phyloP scores from a whole-genome alignment of 345 rosid species.

The Populus ilicifolia region DNA sequence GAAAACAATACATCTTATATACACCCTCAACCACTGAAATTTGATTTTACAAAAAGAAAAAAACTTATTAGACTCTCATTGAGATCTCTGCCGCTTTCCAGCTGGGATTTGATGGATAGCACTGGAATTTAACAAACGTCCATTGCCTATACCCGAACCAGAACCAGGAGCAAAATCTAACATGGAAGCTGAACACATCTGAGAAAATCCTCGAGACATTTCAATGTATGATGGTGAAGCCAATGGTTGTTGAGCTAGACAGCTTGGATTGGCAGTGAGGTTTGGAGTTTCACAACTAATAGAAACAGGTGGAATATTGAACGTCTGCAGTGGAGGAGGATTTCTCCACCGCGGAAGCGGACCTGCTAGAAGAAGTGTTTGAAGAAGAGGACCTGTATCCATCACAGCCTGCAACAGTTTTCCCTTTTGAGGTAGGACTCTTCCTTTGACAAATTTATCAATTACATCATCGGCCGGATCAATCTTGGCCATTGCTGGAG shows the following conservation, averaged over 20 bases:
- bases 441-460: conserved; percentile 51
- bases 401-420: conserved; percentile 62
- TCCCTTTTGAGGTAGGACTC: conserved; percentile 61
- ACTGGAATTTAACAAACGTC: conserved; percentile 22
- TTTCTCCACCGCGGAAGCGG: conserved; percentile 92
- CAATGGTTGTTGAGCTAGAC: conserved; percentile 12
- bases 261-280: conserved; percentile 13
- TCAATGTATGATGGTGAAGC: conserved; percentile 13
- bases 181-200: conserved; percentile 53
- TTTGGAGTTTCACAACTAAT: conserved; percentile 24
- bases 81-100: conserved; percentile 60
- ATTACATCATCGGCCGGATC: conserved; percentile 43
- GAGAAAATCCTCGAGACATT: conserved; percentile 26
- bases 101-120: conserved; percentile 26
- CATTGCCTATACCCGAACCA: conserved; percentile 27
- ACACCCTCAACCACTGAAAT: conserved; percentile 26
- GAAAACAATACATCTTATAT: conserved; percentile 22
- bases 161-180: conserved; percentile 36
- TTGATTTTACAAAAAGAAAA: conserved; percentile 12
- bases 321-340: conserved; percentile 71
- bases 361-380: conserved; percentile 75
- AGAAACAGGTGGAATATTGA: conserved; percentile 56
- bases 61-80: conserved; percentile 21
- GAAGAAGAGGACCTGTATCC: conserved; percentile 80
- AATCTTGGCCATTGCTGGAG: conserved; percentile 24